Evolutionary conservation across 805 yeast genomes (phyloP), one percentile per base, ranked within the genome.

Genomic region (Monosporozyma siamensis): DNA sequence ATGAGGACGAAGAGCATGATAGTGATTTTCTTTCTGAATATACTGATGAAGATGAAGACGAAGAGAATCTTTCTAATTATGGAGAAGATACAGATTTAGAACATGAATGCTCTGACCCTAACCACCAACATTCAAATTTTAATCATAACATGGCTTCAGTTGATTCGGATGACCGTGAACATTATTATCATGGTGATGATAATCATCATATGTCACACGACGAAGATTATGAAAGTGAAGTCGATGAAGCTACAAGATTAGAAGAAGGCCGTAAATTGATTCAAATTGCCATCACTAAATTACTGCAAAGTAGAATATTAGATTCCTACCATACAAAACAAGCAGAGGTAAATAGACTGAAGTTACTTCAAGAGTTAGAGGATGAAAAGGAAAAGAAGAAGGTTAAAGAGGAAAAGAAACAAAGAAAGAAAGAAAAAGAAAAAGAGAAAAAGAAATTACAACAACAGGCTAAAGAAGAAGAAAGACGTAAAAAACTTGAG

Each of bases 231-330:
- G 58, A 67, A 36, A 63, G 67, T 38, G 66, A 61, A 10, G 47
- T 65, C n/a, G 77, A 72, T 46, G 81, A 79, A 41, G 82, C 77
- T 46, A 81, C 70, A 58, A 71, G 88, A 40, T 64, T 84, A 54
- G 80, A 77, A 53, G 95, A 88, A 62, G 81, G 90, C 10, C 81
- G 89, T 30, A 77, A 82, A 21, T 73, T 86, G 70, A 73, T 89
- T 47, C 87, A 85, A 53, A 70, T 84, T 41, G 82, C 87, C 43
- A 84, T 89, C 1, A 81, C 92, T 4, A 77, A 85, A 41, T 69
- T 86, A 56, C 72, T 89, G 51, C 85, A 83, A 54, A 79, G 77
- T 50, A 73, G 87, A 36, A 74, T 89, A 25, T 69, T 83, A 54
- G 76, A 73, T 24, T 85, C 95, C 0, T 88, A 80, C 56, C 82